Conservation (phyloP, 2,329 filamentous ascomycete species). For the Rutstroemia sydowiana region DNA sequence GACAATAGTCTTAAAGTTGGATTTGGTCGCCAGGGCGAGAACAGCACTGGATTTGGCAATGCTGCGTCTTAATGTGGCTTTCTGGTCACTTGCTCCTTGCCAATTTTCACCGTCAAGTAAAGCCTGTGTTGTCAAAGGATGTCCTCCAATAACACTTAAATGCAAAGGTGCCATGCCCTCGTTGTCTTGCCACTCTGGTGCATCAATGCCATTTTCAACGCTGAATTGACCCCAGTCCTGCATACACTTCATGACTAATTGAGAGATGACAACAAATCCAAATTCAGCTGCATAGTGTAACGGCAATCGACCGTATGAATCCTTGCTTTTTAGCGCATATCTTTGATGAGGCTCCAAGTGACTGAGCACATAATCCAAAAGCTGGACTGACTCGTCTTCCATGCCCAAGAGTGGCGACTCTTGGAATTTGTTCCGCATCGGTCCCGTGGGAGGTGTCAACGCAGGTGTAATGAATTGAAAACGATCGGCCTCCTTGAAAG, state of each 20-base stretch:
- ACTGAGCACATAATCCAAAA: slow-evolving; percentile 58
- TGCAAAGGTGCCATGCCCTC: slow-evolving; percentile 90
- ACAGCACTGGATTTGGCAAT: slow-evolving; percentile 82
- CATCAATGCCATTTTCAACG: slow-evolving; percentile 78
- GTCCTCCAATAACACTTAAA: slow-evolving; percentile 84
- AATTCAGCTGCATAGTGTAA: slow-evolving; percentile 94
- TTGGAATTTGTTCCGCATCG: slow-evolving; percentile 54
- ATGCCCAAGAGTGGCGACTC: slow-evolving; percentile 60
- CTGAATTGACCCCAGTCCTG: slow-evolving; percentile 84
- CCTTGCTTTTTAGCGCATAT: slow-evolving; percentile 57
- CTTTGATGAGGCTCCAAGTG: slow-evolving; percentile 62
- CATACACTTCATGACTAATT: slow-evolving; percentile 82
- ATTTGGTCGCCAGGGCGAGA: slow-evolving; percentile 78
- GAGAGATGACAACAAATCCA: slow-evolving; percentile 84
- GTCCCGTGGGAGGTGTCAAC: slow-evolving; percentile 55
- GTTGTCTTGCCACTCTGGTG: slow-evolving; percentile 79
- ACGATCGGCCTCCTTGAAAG: slow-evolving; percentile 36
- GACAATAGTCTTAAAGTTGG: slow-evolving; percentile 79
- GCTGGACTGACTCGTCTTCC: slow-evolving; percentile 68
- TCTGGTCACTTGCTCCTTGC: slow-evolving; percentile 54
- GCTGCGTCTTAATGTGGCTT: slow-evolving; percentile 57
- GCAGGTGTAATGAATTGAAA: slow-evolving; percentile 73
- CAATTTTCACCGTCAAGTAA: slow-evolving; percentile 76
- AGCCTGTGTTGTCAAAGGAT: slow-evolving; percentile 75
- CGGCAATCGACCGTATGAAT: slow-evolving; percentile 75